Evolutionary conservation across 2,329 filamentous ascomycete species (phyloP), one percentile per base, ranked within the genome.

Genomic region (Simplicillium sp.): DNA sequence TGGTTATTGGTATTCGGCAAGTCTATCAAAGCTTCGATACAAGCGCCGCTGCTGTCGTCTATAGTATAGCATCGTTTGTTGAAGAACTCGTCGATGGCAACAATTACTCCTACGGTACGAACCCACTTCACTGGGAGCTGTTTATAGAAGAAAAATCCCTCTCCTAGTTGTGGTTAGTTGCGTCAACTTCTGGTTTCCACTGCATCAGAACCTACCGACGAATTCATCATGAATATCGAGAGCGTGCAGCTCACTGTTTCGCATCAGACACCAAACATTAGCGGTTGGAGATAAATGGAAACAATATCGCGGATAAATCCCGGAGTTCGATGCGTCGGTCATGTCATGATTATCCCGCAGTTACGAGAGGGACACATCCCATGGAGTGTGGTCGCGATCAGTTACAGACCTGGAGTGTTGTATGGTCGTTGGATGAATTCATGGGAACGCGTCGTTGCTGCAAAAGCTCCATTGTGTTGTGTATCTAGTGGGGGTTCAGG

Each of bases 91-190:
- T 77, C 71, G 29, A 78, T 61, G 11, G 73, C 75, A 41, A 88
- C 79, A 16, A 90, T 71, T 8, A 87, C 60, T 25, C 86, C 86
- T 7, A 79, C 72, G 28, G 89, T 59, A 46, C 81, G 79, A 40
- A 85, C 75, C 75, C 81, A 89, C 70, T 79, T 77, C 50, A 90
- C 77, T 0, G 85, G 85, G 49, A 89, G 78, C 57, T 88, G 89
- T 38, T 70, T 60, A 62, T 80, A 71, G 59, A 88, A 87, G 55
- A 70, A 81, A 29, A 81, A 65, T 47, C 71, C 64, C 18, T 50
- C 47, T 7, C 47, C 72, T 66, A 40, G 2, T 12, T 25, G 9
- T 25, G 5, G 20, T 25, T 9, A 25, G 20, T 25, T 25, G 6
- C 9, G 20, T 9, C 20, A 9, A 25, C 20, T 9, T 25, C 20